Evolutionary conservation across 352 stramenopile genomes (phyloP).

Genomic region (Achlya hypogyna): DNA sequence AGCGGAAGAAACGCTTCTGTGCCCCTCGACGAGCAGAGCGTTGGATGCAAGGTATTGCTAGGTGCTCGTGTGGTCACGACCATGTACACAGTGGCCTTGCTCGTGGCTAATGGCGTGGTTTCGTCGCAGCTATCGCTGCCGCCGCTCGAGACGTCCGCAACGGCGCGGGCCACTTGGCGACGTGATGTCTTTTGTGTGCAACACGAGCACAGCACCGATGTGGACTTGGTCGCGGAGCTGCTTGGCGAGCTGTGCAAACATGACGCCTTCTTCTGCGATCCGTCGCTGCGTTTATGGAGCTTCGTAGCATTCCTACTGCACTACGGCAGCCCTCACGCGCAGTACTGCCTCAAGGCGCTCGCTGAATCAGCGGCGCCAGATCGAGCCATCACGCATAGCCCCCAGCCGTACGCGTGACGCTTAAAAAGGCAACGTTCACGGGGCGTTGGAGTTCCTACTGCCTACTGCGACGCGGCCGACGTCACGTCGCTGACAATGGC

Average conservation of each 20-base stretch:
- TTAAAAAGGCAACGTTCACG: too few relatives aligned
- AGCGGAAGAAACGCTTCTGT: background rate
- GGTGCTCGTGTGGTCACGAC: background rate
- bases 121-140: background rate
- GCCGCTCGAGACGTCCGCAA: background rate
- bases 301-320: constrained; percentile 10
- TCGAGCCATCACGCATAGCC: too few relatives aligned
- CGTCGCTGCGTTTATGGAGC: constrained; percentile 11
- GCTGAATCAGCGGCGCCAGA: background rate
- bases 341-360: constrained; percentile 9
- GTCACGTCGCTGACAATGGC: constrained; percentile 5
- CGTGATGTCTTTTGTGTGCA: constrained; percentile 9
- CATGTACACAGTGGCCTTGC: background rate
- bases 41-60: background rate
- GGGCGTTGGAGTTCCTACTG: background rate
- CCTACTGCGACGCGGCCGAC: background rate
- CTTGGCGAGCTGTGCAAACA: constrained; percentile 17
- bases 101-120: background rate
- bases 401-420: too few relatives aligned
- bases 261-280: constrained; percentile 14
- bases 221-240: background rate
- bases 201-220: background rate
- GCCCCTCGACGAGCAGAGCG: background rate
- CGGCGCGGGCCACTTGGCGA: constrained; percentile 2
- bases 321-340: background rate